Evolutionary conservation across 805 yeast genomes (phyloP).

Genomic region (Ogataea zsoltii): DNA sequence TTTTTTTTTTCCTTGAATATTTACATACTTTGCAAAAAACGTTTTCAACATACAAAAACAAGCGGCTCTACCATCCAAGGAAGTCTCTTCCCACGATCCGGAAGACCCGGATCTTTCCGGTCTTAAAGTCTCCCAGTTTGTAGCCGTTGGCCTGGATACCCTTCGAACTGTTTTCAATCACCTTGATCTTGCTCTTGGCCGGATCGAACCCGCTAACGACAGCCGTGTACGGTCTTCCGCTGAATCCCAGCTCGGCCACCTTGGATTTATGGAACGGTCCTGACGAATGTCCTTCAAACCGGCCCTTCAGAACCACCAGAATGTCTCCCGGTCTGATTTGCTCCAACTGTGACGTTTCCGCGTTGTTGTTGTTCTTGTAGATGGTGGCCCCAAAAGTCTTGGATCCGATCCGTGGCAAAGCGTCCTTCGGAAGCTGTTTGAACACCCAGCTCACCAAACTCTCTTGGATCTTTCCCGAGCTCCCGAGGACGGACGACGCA

Average conservation of each 20-base stretch:
- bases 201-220: slow-evolving; percentile 75
- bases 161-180: slow-evolving; percentile 57
- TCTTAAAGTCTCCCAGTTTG: slow-evolving; percentile 68
- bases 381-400: slow-evolving; percentile 75
- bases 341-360: slow-evolving; percentile 51
- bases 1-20: not conserved
- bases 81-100: slow-evolving; percentile 73
- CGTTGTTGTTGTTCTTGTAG: slow-evolving; percentile 56
- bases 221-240: slow-evolving; percentile 53
- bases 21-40: not conserved
- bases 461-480: slow-evolving; percentile 28
- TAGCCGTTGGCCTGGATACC: slow-evolving; percentile 61
- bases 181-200: slow-evolving; percentile 68
- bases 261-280: slow-evolving; percentile 28
- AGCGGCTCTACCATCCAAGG: slow-evolving; percentile 63
- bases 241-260: slow-evolving; percentile 55
- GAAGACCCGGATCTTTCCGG: slow-evolving; percentile 79
- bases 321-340: slow-evolving; percentile 84
- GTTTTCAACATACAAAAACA: too few species aligned
- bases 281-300: slow-evolving; percentile 66
- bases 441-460: slow-evolving; percentile 40
- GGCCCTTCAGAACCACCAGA: slow-evolving; percentile 71
- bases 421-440: slow-evolving; percentile 37
- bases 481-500: slow-evolving; percentile 43
- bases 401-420: slow-evolving; percentile 50